These are phyloP conservation scores for Hygrocybe coccinea DNA, from an alignment of 768 basidiomycete genomes.

Conservation along the genomic window DNA sequence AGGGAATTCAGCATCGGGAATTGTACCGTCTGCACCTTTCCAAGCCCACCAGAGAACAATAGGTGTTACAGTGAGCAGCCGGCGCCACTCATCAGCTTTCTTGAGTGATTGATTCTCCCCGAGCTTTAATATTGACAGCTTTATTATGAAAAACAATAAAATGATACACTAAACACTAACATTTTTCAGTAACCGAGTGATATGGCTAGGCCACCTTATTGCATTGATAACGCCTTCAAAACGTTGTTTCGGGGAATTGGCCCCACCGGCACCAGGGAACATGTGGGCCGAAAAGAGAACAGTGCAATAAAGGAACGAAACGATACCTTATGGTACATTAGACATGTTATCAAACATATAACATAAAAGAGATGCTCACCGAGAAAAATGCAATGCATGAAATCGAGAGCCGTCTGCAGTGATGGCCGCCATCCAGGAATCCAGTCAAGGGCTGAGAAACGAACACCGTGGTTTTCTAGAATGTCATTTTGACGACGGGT, in stretches of 20 bases:
- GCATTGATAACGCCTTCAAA: background rate
- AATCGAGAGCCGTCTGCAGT: constrained; percentile 22
- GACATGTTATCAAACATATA: too few relatives aligned
- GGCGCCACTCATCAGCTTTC: constrained; percentile 32
- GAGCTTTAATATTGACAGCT: constrained; percentile 15
- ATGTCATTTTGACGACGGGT: constrained; percentile 12
- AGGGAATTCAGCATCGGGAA: constrained; percentile 16
- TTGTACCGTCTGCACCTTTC: constrained; percentile 17
- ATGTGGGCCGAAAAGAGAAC: constrained; percentile 23
- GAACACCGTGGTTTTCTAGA: constrained; percentile 18
- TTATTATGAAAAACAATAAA: constrained; percentile 3
- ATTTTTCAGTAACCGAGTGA: constrained; percentile 30
- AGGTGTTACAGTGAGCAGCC: constrained; percentile 21
- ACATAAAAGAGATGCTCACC: constrained; percentile 9
- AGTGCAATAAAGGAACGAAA: constrained; percentile 17
- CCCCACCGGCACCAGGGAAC: constrained; percentile 21
- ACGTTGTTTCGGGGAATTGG: constrained; percentile 11
- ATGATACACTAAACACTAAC: constrained; percentile 12
- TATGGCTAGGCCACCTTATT: constrained; percentile 26
- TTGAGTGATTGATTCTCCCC: constrained; percentile 30
- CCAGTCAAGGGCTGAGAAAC: constrained; percentile 21
- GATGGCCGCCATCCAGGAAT: constrained; percentile 27
- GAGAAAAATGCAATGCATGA: constrained; percentile 31
- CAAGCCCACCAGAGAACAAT: constrained; percentile 26
- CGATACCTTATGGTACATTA: constrained; percentile 18